Conservation (phyloP, 1,139 yeast genomes). For the Taphrina deformans region DNA sequence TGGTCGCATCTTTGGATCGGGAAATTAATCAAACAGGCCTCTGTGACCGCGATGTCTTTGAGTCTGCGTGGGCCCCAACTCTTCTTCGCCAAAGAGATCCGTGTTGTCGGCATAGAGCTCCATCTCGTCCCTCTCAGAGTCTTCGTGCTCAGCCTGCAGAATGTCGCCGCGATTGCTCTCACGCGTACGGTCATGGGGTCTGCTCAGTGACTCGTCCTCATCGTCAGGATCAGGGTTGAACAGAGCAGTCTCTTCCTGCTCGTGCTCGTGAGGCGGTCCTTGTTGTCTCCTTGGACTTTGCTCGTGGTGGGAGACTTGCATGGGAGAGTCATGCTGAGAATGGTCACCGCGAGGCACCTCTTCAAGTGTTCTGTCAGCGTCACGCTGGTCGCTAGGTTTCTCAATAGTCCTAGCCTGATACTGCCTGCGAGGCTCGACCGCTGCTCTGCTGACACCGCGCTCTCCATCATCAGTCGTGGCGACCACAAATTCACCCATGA, state of each 20-base stretch:
- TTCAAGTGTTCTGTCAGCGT: not conserved
- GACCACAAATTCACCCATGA: constrained; percentile 20
- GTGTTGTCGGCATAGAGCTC: constrained; percentile 22
- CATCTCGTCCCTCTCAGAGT: constrained; percentile 10
- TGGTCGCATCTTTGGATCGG: constrained; percentile 2
- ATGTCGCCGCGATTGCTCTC: too few species aligned
- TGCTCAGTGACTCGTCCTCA: not conserved
- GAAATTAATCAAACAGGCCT: constrained; percentile 32
- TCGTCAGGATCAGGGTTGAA: constrained; percentile 19
- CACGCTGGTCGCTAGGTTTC: not conserved
- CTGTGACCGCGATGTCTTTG: constrained; percentile 6
- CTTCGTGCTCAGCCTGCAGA: not conserved
- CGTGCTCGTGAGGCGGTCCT: not conserved
- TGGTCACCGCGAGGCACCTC: not conserved
- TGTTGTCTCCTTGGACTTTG: not conserved
- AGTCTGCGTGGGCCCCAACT: constrained; percentile 35
- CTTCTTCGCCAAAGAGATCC: constrained; percentile 4
- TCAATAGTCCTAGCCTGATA: not conserved
- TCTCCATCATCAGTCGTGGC: constrained; percentile 27
- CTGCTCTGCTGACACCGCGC: not conserved
- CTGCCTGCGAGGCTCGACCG: not conserved
- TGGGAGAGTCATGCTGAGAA: not conserved
- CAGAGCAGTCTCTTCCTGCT: not conserved
- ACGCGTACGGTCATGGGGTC: not conserved
- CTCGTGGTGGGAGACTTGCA: not conserved